Conservation (phyloP, 1,139 yeast species). For the Lodderomyces beijingensis region DNA sequence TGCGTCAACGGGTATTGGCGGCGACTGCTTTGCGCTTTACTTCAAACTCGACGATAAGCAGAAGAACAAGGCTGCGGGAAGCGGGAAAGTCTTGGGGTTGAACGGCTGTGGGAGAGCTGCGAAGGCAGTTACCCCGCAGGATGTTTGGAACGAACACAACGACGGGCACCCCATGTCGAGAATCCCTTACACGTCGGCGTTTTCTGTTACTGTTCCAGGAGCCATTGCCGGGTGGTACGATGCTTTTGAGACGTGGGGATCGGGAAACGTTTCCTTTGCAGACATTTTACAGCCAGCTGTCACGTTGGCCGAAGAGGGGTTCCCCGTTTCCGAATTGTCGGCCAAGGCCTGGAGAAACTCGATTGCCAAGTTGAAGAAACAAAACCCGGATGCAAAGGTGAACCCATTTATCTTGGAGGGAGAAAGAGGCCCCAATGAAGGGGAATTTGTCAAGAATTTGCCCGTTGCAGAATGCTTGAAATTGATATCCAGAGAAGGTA, state of each 20-base stretch:
- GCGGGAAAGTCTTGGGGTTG: constrained; percentile 51
- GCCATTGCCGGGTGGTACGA: constrained; percentile 78
- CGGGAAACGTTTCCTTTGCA: constrained; percentile 56
- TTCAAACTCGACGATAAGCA: constrained; percentile 32
- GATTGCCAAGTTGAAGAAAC: constrained; percentile 31
- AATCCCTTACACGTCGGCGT: constrained; percentile 47
- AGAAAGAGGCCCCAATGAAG: constrained; percentile 48
- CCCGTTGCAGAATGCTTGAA: constrained; percentile 53
- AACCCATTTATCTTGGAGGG: constrained; percentile 33
- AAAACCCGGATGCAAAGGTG: constrained; percentile 31
- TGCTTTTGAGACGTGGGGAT: constrained; percentile 66
- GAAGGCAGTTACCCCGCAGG: constrained; percentile 44
- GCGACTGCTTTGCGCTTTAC: constrained; percentile 70
- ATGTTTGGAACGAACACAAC: constrained; percentile 39
- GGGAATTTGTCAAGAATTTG: constrained; percentile 54
- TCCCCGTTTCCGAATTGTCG: constrained; percentile 58
- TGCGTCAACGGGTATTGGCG: constrained; percentile 77
- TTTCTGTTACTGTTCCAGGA: constrained; percentile 71
- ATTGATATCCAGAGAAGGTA: constrained; percentile 53
- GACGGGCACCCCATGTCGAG: constrained; percentile 38
- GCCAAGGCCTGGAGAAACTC: constrained; percentile 49
- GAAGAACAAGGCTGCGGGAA: constrained; percentile 16
- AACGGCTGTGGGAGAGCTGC: constrained; percentile 81
- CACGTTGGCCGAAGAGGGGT: constrained; percentile 64
- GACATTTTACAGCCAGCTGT: constrained; percentile 69